Conservation (phyloP, 225 moss, liverwort and hornwort genomes). For the Marchantia polymorpha region DNA sequence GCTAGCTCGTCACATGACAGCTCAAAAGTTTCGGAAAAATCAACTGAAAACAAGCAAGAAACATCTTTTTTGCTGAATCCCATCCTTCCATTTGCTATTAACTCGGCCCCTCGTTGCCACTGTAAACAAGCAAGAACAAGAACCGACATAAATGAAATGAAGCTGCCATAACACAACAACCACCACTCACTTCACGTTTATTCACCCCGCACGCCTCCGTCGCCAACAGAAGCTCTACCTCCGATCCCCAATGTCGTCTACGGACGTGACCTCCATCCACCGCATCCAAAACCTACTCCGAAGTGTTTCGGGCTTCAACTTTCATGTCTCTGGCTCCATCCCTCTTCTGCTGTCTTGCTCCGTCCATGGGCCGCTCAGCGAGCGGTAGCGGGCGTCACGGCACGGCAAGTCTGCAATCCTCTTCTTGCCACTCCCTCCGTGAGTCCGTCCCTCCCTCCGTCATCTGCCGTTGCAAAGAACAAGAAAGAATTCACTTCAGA, state of each 20-base stretch:
- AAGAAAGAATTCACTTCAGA: conserved; percentile 2
- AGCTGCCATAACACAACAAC: neutral
- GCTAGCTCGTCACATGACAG: too few species aligned
- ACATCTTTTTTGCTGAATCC: too few species aligned
- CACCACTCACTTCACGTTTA: neutral
- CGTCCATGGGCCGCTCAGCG: neutral
- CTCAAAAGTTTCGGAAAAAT: too few species aligned
- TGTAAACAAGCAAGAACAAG: too few species aligned
- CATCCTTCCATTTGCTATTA: too few species aligned
- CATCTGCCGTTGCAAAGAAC: neutral
- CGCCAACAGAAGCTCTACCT: neutral
- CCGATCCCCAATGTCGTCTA: neutral
- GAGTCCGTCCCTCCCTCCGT: too few species aligned
- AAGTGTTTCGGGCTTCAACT: neutral
- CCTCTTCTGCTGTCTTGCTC: neutral
- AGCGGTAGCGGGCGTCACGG: neutral
- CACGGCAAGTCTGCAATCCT: neutral
- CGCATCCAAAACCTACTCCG: neutral
- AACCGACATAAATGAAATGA: neutral
- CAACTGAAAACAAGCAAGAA: too few species aligned
- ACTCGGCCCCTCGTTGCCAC: too few species aligned
- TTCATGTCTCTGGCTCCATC: neutral
- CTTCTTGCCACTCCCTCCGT: too few species aligned
- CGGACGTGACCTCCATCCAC: neutral
- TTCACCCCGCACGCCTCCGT: neutral